Base-by-base conservation (phyloP, 176 grass and related monocot genomes). In the Musa acuminata region DNA sequence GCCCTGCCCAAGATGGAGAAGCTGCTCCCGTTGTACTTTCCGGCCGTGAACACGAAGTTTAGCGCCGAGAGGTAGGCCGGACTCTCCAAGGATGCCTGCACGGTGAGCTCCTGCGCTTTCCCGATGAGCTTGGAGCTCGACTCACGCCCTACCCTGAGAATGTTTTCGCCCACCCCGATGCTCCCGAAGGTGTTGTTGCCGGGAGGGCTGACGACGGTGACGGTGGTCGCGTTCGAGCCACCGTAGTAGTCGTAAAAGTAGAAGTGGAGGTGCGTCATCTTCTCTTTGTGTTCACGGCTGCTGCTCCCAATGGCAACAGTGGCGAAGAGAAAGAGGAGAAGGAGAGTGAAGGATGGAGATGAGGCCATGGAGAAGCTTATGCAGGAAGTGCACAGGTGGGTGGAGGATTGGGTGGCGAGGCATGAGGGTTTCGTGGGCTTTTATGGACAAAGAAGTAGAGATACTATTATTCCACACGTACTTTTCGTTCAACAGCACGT, bases 1-100 rank as follows among this genome's bases (percentile, higher is more conserved):
- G 69, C 75, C 11, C 71, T 55, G 0, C 86, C 86, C 1, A 72
- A 58, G 19, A 88, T 71, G 17, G 43, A 55, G n/a, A 88, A 0
- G 55, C 69, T 72, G 79, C 86, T 82, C 13, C 86, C 82, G 65
- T 76, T 85, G 79, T 82, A 82, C 13, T 67, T 16, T 0, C 74
- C 82, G 26, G 14, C 76, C 0, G 79, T 68, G 79, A 88, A 51
- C 65, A 11, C 17, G 52, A 82, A 72, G 57, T 76, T 84, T 69
- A 88, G 75, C 51, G 62, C 4, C 13, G 84, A 66, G 53, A 26
- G 17, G 55, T 81, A 29, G 51, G n/a, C 82, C 19, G 75, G 79
- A 17, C 53, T 71, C 13, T 13, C 22, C 22, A 79, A 51, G 0
- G 69, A 73, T 23, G 79, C 64, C 35, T 74, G 79, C 71, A 51